phyloP scores from a whole-genome alignment of 495 filamentous ascomycete genomes.

The Lophiotrema nucula region DNA sequence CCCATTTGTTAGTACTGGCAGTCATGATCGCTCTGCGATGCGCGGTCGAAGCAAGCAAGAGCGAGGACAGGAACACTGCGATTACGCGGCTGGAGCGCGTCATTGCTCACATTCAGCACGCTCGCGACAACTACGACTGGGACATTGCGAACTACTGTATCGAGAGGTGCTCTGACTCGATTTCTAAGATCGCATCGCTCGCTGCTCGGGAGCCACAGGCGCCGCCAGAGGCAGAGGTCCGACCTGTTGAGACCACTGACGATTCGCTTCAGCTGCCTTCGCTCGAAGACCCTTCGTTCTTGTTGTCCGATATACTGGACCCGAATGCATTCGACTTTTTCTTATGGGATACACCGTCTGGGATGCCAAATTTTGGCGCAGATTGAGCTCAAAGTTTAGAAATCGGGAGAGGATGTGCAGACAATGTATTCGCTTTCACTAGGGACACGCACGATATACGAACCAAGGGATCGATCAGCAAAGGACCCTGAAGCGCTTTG shows the following conservation, averaged over 20 bases:
- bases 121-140: constrained; percentile 54
- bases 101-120: constrained; percentile 51
- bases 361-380: constrained; percentile 19
- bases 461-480: too few relatives aligned
- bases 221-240: background rate
- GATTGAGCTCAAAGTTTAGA: too few relatives aligned
- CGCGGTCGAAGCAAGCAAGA: constrained; percentile 46
- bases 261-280: background rate
- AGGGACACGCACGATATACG: too few relatives aligned
- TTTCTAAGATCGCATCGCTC: constrained; percentile 37
- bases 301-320: constrained; percentile 19
- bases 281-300: constrained; percentile 18
- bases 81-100: constrained; percentile 46
- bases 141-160: constrained; percentile 56
- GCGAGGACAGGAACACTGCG: constrained; percentile 41
- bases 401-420: too few relatives aligned
- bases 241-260: background rate
- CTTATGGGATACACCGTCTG: constrained; percentile 27
- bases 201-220: constrained; percentile 1
- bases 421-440: too few relatives aligned
- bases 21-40: constrained; percentile 21
- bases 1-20: constrained; percentile 24
- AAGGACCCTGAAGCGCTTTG: too few relatives aligned
- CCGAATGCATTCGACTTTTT: constrained; percentile 26
- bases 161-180: constrained; percentile 47